Evolutionary conservation across 2,329 filamentous ascomycete genomes (phyloP).

Genomic region (Curvularia verruculosa): DNA sequence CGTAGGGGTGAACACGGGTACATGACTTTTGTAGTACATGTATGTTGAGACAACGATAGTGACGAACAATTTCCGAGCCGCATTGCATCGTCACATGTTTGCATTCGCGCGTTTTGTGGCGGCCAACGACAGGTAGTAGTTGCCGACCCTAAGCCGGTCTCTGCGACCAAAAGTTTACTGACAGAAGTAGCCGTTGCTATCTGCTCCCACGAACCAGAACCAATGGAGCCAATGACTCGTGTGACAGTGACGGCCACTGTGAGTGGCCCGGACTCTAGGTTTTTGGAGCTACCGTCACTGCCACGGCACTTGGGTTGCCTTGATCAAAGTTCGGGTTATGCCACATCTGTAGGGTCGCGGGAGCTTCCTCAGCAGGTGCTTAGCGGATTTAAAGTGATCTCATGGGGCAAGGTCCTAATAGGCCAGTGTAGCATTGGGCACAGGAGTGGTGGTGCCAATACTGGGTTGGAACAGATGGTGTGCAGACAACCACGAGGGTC

Average conservation of each 20-base stretch:
- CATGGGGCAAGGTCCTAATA: background rate
- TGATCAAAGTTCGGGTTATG: background rate
- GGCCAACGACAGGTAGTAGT: conserved; percentile 2
- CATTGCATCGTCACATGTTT: background rate
- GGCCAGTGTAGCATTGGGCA: background rate
- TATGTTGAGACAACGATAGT: background rate
- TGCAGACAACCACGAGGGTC: background rate
- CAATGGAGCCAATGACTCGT: conserved; percentile 5
- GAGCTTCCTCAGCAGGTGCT: background rate
- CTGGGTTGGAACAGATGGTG: conserved; percentile 1
- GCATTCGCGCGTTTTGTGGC: background rate
- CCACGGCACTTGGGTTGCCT: background rate
- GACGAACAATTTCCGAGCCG: background rate
- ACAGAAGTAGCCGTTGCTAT: conserved; percentile 3
- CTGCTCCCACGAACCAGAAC: background rate
- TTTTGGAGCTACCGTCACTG: conserved; percentile 1
- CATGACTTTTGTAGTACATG: background rate
- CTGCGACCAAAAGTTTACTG: background rate
- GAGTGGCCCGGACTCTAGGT: conserved; percentile 6
- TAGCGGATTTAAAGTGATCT: conserved; percentile 1
- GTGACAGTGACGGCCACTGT: background rate
- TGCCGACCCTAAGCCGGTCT: conserved; percentile 12
- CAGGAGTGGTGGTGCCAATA: conserved; percentile 3
- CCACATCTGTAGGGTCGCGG: conserved; percentile 2
- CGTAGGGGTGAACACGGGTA: background rate